Evolutionary conservation across 2,329 filamentous ascomycete genomes (phyloP), one percentile per base, ranked within the genome.

Genomic region (Colletotrichum plurivorum): DNA sequence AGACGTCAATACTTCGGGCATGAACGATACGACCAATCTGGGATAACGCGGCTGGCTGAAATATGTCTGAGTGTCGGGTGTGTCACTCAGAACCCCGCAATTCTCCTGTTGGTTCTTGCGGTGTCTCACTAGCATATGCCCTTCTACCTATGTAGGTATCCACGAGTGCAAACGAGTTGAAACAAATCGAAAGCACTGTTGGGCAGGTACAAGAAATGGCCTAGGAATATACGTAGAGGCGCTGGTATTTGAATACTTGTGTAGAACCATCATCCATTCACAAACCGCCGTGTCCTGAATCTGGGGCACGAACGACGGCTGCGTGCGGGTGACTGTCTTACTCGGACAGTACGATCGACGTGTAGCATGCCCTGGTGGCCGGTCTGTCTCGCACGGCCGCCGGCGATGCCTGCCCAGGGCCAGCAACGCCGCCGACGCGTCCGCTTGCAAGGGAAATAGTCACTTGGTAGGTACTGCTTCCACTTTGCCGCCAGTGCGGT

Each of bases 71-170:
- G 59, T 57, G 46, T 58, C 60, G 53, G 39, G 64, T 53, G 64
- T 53, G 53, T 64, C 46, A 54, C 43, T 41, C 65, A 45, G 25
- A 64, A 58, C 65, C 53, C 65, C 65, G 54, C 60, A 64, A 56
- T 64, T 48, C 58, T 27, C n/a, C 39, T 39, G 13, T 15, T 49
- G 43, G 53, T n/a, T 49, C 46, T 41, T 18, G 27, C 52, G 22
- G 12, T 68, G 60, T 64, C 60, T 68, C 53, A 31, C n/a, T 36
- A 25, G 36, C 31, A 58, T 15, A 15, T 53, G 27, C 25, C 39
- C 51, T 10, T 36, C 45, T 39, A 51, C 52, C 20, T 59, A 27
- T 43, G n/a, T 59, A 27, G 31, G n/a, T 27, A 31, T 31, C 22
- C 16, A 48, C 52, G 43, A 48, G 18, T 16, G 10, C 16, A 52